Evolutionary conservation across 352 stramenopile species (phyloP).

Genomic region (Globisporangium rhizosaccharum): DNA sequence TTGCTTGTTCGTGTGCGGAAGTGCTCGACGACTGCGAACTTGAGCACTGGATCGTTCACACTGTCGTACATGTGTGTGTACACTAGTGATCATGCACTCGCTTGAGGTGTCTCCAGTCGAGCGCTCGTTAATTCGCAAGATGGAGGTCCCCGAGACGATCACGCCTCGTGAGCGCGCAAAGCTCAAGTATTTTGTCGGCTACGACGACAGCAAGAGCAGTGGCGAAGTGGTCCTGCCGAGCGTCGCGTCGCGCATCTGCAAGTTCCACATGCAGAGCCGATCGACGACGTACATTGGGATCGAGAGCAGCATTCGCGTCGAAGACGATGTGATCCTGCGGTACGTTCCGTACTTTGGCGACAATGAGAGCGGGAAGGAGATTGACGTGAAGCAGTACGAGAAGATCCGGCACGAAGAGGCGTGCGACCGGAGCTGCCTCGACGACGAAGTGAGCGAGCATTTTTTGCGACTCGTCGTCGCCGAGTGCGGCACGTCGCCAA

Average conservation of each 20-base stretch:
- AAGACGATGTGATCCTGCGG: slow-evolving; percentile 87
- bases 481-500: slow-evolving; percentile 42
- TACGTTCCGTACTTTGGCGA: slow-evolving; percentile 92
- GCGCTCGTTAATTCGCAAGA: slow-evolving; percentile 31
- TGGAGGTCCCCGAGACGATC: slow-evolving; percentile 33
- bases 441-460: slow-evolving; percentile 67
- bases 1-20: neutral
- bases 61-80: neutral
- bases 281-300: slow-evolving; percentile 65
- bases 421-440: slow-evolving; percentile 37
- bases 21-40: neutral
- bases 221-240: slow-evolving; percentile 18
- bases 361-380: slow-evolving; percentile 77
- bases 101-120: slow-evolving; percentile 15
- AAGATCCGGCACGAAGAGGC: slow-evolving; percentile 31
- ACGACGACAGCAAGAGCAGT: slow-evolving; percentile 18
- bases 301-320: slow-evolving; percentile 63
- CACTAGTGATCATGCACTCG: slow-evolving; percentile 3
- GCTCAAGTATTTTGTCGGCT: slow-evolving; percentile 27
- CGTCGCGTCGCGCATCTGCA: slow-evolving; percentile 29
- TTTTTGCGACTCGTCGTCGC: slow-evolving; percentile 57
- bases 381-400: slow-evolving; percentile 71
- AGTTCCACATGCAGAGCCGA: slow-evolving; percentile 48
- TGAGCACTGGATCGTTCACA: slow-evolving; percentile 7
- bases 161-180: slow-evolving; percentile 17